These are phyloP conservation scores for Pholiota molesta DNA, from an alignment of 768 basidiomycete species.

Conservation along the genomic window DNA sequence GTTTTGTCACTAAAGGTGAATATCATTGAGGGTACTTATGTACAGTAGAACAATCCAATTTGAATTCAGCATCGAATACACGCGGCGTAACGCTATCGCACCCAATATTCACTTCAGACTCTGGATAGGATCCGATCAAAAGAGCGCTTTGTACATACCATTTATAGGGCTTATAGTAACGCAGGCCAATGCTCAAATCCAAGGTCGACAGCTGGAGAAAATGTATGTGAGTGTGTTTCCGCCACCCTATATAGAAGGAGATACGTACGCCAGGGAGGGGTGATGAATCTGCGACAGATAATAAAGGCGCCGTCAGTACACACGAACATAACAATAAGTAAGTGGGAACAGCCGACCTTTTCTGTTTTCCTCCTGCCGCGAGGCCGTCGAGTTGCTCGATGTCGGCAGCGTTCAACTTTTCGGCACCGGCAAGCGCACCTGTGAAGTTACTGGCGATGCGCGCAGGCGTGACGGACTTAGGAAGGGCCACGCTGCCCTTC, in stretches of 20 bases:
- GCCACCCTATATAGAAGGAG: slow-evolving; percentile 8
- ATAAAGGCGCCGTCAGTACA: slow-evolving; percentile 12
- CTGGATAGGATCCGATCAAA: neutral
- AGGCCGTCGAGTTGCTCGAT: slow-evolving; percentile 59
- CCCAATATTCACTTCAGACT: neutral
- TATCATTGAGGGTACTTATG: neutral
- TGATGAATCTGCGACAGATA: slow-evolving; percentile 48
- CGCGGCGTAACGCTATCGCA: neutral
- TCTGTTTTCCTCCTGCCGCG: slow-evolving; percentile 66
- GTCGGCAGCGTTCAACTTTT: slow-evolving; percentile 52
- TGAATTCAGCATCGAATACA: neutral
- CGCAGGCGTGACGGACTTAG: slow-evolving; percentile 76
- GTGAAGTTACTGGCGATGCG: slow-evolving; percentile 65
- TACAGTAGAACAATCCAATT: neutral
- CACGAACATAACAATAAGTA: slow-evolving; percentile 9
- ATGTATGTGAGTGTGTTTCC: slow-evolving; percentile 13
- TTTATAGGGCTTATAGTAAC: slow-evolving; percentile 3
- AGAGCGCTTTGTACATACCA: neutral
- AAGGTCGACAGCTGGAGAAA: slow-evolving; percentile 56
- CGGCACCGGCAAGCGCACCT: slow-evolving; percentile 50
- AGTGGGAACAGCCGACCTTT: slow-evolving; percentile 40
- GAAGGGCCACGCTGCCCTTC: slow-evolving; percentile 66
- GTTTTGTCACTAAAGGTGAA: neutral
- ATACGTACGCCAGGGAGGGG: slow-evolving; percentile 70
- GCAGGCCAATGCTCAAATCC: slow-evolving; percentile 71